A percentile compares a stretch with the other conserved stretches of the same genome.
These are phyloP conservation scores for Arachis hypogaea DNA, from an alignment of 306 rosid species.

Conservation along the genomic window DNA sequence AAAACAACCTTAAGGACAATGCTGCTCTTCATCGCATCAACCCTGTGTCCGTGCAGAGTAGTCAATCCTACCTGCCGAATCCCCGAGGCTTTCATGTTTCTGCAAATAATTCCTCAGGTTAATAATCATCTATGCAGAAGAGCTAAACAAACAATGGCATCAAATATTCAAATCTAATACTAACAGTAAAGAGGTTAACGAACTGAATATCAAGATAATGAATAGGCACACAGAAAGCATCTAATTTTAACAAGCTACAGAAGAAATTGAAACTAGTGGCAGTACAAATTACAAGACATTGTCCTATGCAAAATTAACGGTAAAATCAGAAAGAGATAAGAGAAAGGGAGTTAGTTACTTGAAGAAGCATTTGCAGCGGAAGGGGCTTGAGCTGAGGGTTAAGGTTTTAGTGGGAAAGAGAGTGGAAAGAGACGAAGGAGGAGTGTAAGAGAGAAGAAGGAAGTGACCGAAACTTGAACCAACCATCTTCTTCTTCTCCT, in stretches of 20 bases:
- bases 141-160: constrained; percentile 17
- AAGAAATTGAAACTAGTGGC: not conserved
- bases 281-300: too few species aligned
- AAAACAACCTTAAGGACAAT: constrained; percentile 46
- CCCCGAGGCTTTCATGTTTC: constrained; percentile 35
- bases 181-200: constrained; percentile 14
- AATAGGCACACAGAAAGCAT: constrained; percentile 4
- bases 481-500: constrained; percentile 30
- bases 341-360: not conserved
- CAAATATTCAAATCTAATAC: not conserved
- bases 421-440: constrained; percentile 38
- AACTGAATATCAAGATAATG: constrained; percentile 10
- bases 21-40: constrained; percentile 38
- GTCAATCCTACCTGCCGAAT: constrained; percentile 9
- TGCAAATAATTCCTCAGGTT: constrained; percentile 25
- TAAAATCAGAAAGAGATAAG: constrained; percentile 6
- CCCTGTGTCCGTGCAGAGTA: constrained; percentile 3
- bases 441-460: constrained; percentile 22
- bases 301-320: too few species aligned
- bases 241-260: not conserved
- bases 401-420: constrained; percentile 7
- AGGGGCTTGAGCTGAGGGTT: too few species aligned
- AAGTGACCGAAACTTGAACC: constrained; percentile 40
- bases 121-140: constrained; percentile 25
- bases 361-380: too few species aligned